Evolutionary conservation across 805 yeast species (phyloP), one percentile per base, ranked within the genome.

Genomic region (Suhomyces emberorum): DNA sequence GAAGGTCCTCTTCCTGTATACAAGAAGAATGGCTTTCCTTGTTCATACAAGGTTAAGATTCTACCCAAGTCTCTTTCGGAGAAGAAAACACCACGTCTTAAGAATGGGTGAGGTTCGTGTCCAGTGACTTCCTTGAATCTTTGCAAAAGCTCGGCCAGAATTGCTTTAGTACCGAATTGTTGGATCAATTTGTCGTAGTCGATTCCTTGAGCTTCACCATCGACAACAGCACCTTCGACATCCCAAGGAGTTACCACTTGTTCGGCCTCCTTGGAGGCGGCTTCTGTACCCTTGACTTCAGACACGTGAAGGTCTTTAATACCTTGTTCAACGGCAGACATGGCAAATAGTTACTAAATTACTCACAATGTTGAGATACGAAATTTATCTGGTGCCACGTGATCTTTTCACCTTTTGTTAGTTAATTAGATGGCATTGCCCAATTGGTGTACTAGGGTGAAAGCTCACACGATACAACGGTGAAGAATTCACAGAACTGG

Each of bases 1-100:
- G 95, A 85, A 24, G 98, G 98, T 4, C 98, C 98, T 61, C 98
- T 78, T 26, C 98, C 98, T 11, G 98, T 93, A 61, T 93, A 93
- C 44, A 93, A 68, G 69, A 91, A 93, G 63, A 93, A 93, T 20
- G 89, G 95, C 64, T 93, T 88, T 15, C 96, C 96, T 55, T 84
- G 86, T 66, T 93, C 98, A 61, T 93, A 88, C 49, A 88, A 63
- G 57, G 86, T 95, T 55, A 91, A 72, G 54, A 91, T 93, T 51
- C 68, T 76, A 52, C 57, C 63, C 56, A 85, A 80, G 61, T 85
- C 93, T 65, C 98, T 76, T 61, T 89, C 96, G 22, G 91, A 80
- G 63, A 91, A 93, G 64, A 93, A 93, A 47, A 87, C 76, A 3
- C 98, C 98, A 54, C 95, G 81, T 51, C 86, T 81, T 60, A 93